Conservation (phyloP, 192 early-diverging fungal genomes). For the Kappamyces sp. region DNA sequence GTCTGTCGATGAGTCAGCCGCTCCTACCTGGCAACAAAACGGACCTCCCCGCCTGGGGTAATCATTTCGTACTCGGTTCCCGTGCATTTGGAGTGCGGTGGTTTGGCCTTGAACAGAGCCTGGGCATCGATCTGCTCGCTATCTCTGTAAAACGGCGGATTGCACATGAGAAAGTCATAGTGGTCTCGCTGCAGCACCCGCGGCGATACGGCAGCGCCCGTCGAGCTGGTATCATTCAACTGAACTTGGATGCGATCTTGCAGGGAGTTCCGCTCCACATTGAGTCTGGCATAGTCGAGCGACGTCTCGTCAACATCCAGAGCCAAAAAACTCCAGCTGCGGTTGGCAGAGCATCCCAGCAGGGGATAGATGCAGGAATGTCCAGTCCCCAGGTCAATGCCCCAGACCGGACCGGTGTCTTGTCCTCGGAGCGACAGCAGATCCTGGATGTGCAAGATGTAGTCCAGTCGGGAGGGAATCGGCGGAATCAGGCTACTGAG, state of each 20-base stretch:
- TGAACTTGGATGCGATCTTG: slow-evolving; percentile 4
- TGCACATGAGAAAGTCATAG: slow-evolving; percentile 24
- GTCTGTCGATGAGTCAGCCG: slow-evolving; percentile 10
- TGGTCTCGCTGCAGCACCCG: background rate
- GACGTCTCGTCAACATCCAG: slow-evolving; percentile 21
- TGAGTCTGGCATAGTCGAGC: slow-evolving; percentile 22
- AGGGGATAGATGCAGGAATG: slow-evolving; percentile 28
- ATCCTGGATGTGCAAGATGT: slow-evolving; percentile 17
- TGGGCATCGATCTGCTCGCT: background rate
- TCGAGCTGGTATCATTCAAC: background rate
- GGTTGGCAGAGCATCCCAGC: slow-evolving; percentile 13
- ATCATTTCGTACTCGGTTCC: slow-evolving; percentile 17
- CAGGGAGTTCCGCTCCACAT: slow-evolving; percentile 20
- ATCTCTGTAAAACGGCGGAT: slow-evolving; percentile 26
- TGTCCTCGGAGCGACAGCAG: background rate
- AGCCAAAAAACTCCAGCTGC: slow-evolving; percentile 18
- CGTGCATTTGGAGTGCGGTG: background rate
- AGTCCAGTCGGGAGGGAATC: slow-evolving; percentile 18
- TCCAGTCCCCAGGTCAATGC: slow-evolving; percentile 20
- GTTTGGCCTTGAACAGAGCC: background rate
- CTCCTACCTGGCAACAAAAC: slow-evolving; percentile 23
- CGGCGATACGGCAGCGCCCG: background rate
- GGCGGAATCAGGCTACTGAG: slow-evolving; percentile 21
- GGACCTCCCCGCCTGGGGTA: slow-evolving; percentile 19
- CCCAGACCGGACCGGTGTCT: background rate